Percentiles rank a stretch among this genome's conserved stretches.
phyloP scores from a whole-genome alignment of 257 asterid genomes.

The Solanum medicagineum region DNA sequence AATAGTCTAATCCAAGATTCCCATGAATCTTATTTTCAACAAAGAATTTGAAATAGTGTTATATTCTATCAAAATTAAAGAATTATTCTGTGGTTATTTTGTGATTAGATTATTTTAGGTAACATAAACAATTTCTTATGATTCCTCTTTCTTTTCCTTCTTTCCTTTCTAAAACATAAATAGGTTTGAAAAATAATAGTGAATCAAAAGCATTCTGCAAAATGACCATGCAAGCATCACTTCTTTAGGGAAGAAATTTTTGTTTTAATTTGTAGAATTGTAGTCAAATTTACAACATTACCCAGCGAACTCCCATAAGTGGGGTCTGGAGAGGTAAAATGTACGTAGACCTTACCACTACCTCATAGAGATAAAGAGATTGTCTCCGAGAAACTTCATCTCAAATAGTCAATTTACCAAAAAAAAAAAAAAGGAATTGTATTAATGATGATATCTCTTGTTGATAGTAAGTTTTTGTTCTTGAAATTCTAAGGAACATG shows the following conservation, averaged over 20 bases:
- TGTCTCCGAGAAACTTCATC: too few species aligned
- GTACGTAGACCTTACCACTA: too few species aligned
- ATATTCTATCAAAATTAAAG: not conserved
- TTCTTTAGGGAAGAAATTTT: not conserved
- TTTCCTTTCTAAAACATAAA: not conserved
- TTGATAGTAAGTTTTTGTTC: not conserved
- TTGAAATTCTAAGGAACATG: not conserved
- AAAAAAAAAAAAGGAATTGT: not conserved
- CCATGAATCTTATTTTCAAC: not conserved
- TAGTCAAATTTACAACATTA: not conserved
- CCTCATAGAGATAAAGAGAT: too few species aligned
- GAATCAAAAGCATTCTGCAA: not conserved
- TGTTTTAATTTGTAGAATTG: not conserved
- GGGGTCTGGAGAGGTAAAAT: too few species aligned
- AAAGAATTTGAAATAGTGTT: not conserved
- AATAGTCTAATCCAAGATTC: not conserved
- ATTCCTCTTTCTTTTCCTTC: not conserved
- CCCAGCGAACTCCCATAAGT: too few species aligned
- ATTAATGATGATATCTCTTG: not conserved
- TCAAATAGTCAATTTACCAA: not conserved
- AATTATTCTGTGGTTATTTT: not conserved
- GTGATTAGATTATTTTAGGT: not conserved
- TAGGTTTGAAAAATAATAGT: not conserved
- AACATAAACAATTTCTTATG: not conserved
- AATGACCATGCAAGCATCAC: not conserved